Evolutionary conservation across 169 alveolate species (phyloP), one percentile per base, ranked within the genome.

Genomic region (Cryptosporidium ubiquitum): DNA sequence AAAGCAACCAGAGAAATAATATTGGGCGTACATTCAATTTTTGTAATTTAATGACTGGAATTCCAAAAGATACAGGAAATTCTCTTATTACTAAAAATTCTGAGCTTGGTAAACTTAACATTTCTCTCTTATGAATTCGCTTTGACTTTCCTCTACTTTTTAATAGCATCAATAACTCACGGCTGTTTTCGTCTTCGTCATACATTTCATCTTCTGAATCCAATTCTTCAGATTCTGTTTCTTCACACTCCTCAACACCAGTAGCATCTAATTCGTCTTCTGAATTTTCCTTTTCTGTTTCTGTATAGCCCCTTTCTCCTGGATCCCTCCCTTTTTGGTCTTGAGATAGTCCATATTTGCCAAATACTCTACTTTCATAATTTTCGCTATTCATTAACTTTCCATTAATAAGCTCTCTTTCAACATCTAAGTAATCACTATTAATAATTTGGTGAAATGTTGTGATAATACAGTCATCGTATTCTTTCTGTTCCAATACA

Each of bases 381-480:
- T 70, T 70, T 16, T 51, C 66, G 26, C 68, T 70, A 49, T 47
- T 70, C 66, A 70, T 3, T 16, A 70, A 29, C 58, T 57, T 52
- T 18, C 44, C 85, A 39, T 52, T 55, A 16, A 58, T 58, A 0
- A 73, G 44, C 42, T 73, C 85, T 37, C 70, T 52, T 6, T 52
- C 85, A 3, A 55, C 70, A 57, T 73, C 85, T 37, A 73, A 31
- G 20, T 55, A 73, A n/a, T 73, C 85, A 23, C 70, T 73, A 35
- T 58, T 73, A 37, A 73, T 73, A 37, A 73, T 73, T 7, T 73
- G 68, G 35, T 73, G 85, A 55, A 37, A 73, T 31, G 23, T 55
- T 33, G 85, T 73, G 9, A 73, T 73, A 52, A 73, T 73, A 14
- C 85, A 73, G 33, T 73, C 85, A n/a, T 73, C 61, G 37, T 52